Percentiles rank a stretch among this genome's conserved stretches.
phyloP scores from a whole-genome alignment of 495 filamentous ascomycete genomes.

The Platismatia glauca region DNA sequence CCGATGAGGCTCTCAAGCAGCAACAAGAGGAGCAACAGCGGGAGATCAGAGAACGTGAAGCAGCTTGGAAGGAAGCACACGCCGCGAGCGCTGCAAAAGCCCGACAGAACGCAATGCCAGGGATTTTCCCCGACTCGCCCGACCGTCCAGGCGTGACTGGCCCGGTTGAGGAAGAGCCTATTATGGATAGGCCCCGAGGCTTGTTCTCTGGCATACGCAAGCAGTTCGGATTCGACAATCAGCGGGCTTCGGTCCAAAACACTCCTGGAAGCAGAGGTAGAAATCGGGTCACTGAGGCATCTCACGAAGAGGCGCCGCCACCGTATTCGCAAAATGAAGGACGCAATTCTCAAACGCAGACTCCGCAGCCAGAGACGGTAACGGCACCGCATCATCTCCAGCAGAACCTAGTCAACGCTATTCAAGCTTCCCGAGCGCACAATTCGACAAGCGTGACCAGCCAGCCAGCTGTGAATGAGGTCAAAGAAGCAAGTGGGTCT shows the following conservation, averaged over 20 bases:
- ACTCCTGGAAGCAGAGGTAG: conserved; percentile 14
- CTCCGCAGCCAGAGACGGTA: conserved; percentile 33
- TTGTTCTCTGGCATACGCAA: conserved; percentile 58
- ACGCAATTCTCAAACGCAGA: conserved; percentile 23
- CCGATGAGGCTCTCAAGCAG: conserved; percentile 68
- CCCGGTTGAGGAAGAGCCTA: conserved; percentile 30
- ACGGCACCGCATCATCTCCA: conserved; percentile 44
- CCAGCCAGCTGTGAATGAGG: conserved; percentile 57
- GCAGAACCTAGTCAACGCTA: conserved; percentile 63
- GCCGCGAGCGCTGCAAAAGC: conserved; percentile 26
- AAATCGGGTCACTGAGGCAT: conserved; percentile 2
- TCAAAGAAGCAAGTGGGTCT: conserved; percentile 67
- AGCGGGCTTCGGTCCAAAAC: conserved; percentile 31
- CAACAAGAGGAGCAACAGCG: conserved; percentile 67
- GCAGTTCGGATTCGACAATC: conserved; percentile 58
- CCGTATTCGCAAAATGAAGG: conserved; percentile 37
- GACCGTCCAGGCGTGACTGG: conserved; percentile 23
- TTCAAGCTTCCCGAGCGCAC: conserved; percentile 72
- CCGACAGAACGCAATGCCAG: conserved; percentile 49
- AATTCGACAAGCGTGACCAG: conserved; percentile 62
- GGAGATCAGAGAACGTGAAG: conserved; percentile 53
- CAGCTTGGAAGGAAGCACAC: conserved; percentile 38
- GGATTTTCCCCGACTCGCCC: conserved; percentile 56
- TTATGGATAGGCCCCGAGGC: conserved; percentile 31
- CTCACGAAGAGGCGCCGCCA: conserved; percentile 35